These are phyloP conservation scores for Sugiyamaella novakii DNA, from an alignment of 1,139 yeast species.

Conservation along the genomic window DNA sequence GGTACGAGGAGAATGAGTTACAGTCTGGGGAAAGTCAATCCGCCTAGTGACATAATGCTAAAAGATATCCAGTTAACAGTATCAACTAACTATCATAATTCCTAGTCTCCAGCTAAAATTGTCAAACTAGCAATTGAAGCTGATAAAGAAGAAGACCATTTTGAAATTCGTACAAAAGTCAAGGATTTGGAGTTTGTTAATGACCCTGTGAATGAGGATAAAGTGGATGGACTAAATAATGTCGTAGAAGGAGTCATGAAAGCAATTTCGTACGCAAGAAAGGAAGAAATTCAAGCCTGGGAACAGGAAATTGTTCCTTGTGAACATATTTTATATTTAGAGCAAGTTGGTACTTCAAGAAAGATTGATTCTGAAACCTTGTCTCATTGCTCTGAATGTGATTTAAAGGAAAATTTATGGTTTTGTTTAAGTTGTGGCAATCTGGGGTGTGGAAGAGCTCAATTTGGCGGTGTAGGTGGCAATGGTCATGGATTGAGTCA, in stretches of 20 bases:
- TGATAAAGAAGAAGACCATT: constrained; percentile 67
- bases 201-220: constrained; percentile 21
- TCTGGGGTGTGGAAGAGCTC: constrained; percentile 90
- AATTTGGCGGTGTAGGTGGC: constrained; percentile 91
- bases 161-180: constrained; percentile 51
- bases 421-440: constrained; percentile 86
- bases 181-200: constrained; percentile 46
- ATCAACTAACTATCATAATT: background rate
- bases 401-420: constrained; percentile 80
- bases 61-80: too few species aligned
- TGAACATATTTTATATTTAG: constrained; percentile 62
- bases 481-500: constrained; percentile 87
- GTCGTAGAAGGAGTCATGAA: constrained; percentile 55
- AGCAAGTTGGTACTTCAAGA: constrained; percentile 40
- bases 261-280: constrained; percentile 66
- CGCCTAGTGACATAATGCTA: too few species aligned
- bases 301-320: constrained; percentile 84
- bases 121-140: constrained; percentile 76
- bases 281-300: constrained; percentile 87
- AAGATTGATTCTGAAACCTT: constrained; percentile 42
- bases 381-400: constrained; percentile 65
- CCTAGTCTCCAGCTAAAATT: constrained; percentile 53
- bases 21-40: too few species aligned
- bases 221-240: constrained; percentile 20
- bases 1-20: too few species aligned